Evolutionary conservation across 768 basidiomycete genomes (phyloP), one percentile per base, ranked within the genome.

Genomic region (Tricholoma sp.): DNA sequence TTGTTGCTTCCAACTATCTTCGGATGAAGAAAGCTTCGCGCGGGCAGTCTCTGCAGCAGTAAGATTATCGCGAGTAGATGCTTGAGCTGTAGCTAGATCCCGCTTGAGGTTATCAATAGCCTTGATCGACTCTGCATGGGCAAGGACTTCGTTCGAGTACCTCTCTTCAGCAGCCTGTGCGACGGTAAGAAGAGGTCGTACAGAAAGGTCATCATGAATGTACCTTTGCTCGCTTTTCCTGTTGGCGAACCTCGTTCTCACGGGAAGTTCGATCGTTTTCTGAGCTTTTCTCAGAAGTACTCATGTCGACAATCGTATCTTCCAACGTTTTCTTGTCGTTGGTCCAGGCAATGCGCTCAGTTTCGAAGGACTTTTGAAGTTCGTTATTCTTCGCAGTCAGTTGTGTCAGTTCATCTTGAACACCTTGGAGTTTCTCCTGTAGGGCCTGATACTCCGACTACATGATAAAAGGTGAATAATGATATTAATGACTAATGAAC

Each of bases 101-200:
- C 83, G 76, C 67, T 85, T 88, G 59, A 92, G 72, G 9, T 65
- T 72, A 10, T 86, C 83, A 10, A 91, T 79, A 11, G 75, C 60
- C 72, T 91, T 91, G 77, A 94, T 88, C 0, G 88, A 80, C 19
- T 93, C 91, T 0, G 93, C 92, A 67, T 95, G 93, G 0, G 89
- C 76, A 31, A 94, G 73, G n/a, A 94, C 81, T 66, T 92, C 92
- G 52, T 84, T 79, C 4, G 85, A 80, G 63, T 94, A 94, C 55
- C 86, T 82, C 52, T 89, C 88, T 66, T 94, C 90, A 5, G 90
- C 90, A 61, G 84, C 79, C 82, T 85, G 60, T 8, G 53, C 32
- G 29, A 37, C 24, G 2, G 18, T 37, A 19, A 52, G 35, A 41
- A 45, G 18, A 57, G 4, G 49, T 32, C 39, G 31, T 37, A 31